Evolutionary conservation across 2,329 filamentous ascomycete species (phyloP), one percentile per base, ranked within the genome.

Genomic region (Chaetomiaceae sp.): DNA sequence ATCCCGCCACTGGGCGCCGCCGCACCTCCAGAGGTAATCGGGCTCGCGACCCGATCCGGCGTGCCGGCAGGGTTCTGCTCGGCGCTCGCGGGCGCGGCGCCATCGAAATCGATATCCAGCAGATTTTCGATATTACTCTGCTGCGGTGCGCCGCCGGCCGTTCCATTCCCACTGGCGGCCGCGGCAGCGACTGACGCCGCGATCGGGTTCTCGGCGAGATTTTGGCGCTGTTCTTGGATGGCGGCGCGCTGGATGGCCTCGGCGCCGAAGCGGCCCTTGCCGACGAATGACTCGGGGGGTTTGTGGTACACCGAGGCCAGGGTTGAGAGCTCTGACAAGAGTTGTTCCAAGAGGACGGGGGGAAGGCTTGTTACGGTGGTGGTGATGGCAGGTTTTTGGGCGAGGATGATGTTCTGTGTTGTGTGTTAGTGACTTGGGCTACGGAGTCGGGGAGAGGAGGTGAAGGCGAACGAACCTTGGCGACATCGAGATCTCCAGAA

Each of bases 231-330:
- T 74, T 99, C 94, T 75, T 96, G 91, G 67, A 99, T 96, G 56
- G 94, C 94, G 46, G 92, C 92, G 61, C 87, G 86, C 71, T 97
- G 94, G 65, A 99, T 90, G 56, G 89, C 90, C 69, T 96, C 91
- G 44, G 94, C 91, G 33, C 92, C 94, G 62, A 89, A 96, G 40
- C 92, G 85, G 37, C 94, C 94, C 72, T 95, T 90, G 62, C 94
- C 94, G 53, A 99, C 86, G 71, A 99, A 99, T n/a, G 92, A 90
- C 78, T 95, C 90, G 40, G 94, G 91, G 8, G 91, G 91, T 74
- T 96, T 97, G 81, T 99, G 94, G 73, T 99, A 99, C 20, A 99
- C 94, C 1, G 92, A 97, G 7, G 94, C 90, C 27, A 99, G 81
- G 9, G 94, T 96, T 11, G 92, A 97, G 29, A 99, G 82, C 70